Percentiles rank a stretch among this genome's conserved stretches.
These are phyloP conservation scores for Umbelopsis isabellina DNA, from an alignment of 192 early-diverging fungal species.

Conservation along the genomic window DNA sequence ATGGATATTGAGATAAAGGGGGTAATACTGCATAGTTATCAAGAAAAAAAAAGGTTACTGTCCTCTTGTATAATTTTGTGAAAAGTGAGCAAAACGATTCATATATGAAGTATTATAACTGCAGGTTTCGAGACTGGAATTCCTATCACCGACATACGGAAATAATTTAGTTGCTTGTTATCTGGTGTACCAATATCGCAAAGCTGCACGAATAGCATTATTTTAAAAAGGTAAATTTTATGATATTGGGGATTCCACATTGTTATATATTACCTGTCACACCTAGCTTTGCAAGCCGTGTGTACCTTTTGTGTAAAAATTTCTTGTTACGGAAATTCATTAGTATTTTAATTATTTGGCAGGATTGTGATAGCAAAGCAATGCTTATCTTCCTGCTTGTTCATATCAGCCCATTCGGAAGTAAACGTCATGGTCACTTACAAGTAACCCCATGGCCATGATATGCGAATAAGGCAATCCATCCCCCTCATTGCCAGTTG, in stretches of 20 bases:
- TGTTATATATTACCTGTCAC: no score
- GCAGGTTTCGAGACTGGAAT: no score
- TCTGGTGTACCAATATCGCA: not conserved
- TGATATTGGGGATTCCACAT: no score
- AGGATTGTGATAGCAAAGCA: not conserved
- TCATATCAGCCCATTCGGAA: not conserved
- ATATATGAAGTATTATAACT: no score
- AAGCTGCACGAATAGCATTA: not conserved
- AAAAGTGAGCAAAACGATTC: no score
- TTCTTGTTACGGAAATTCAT: constrained; percentile 1
- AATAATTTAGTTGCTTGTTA: not conserved
- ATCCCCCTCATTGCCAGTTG: not conserved
- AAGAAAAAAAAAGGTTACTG: no score
- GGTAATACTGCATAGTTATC: no score
- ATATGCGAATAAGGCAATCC: constrained; percentile 16
- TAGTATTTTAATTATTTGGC: not conserved
- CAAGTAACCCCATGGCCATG: not conserved
- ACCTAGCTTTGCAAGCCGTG: not conserved
- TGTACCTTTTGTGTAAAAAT: constrained; percentile 3
- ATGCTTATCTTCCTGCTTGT: not conserved
- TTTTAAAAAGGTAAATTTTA: not conserved
- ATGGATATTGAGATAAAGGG: not conserved
- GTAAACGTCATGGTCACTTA: not conserved
- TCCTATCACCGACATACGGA: no score
- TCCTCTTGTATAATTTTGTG: no score